These are phyloP conservation scores for Leccinum pellstonianum DNA, from an alignment of 768 basidiomycete genomes.

Conservation along the genomic window DNA sequence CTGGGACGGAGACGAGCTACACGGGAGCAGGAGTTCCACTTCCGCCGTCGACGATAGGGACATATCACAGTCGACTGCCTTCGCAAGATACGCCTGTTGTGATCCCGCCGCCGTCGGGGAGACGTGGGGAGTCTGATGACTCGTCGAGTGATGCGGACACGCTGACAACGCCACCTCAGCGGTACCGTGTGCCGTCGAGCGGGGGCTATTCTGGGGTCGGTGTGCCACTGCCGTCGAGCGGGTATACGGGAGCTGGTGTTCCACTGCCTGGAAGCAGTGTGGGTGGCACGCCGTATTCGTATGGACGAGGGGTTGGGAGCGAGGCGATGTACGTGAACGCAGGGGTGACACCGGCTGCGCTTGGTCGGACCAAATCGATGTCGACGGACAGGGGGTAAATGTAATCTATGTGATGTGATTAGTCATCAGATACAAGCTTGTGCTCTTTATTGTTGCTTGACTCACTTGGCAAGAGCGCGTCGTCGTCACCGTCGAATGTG, in stretches of 20 bases:
- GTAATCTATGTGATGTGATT: constrained; percentile 13
- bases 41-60: constrained; percentile 29
- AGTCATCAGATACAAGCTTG: constrained; percentile 10
- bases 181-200: constrained; percentile 23
- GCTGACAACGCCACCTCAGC: constrained; percentile 32
- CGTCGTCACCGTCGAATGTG: background rate
- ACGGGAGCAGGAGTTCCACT: constrained; percentile 32
- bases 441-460: background rate
- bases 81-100: constrained; percentile 23
- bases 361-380: constrained; percentile 22
- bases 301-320: constrained; percentile 16
- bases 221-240: background rate
- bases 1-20: constrained; percentile 18
- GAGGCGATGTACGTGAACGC: constrained; percentile 13
- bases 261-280: constrained; percentile 9
- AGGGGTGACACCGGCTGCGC: constrained; percentile 25
- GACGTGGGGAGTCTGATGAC: constrained; percentile 26
- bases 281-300: constrained; percentile 23
- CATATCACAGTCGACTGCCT: constrained; percentile 26
- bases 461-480: background rate
- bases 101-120: constrained; percentile 30
- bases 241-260: constrained; percentile 3
- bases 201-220: constrained; percentile 14
- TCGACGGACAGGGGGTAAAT: constrained; percentile 17
- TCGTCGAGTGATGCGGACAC: constrained; percentile 37